These are phyloP conservation scores for Staphylotrichum longicolle DNA, from an alignment of 495 filamentous ascomycete species.

Conservation along the genomic window DNA sequence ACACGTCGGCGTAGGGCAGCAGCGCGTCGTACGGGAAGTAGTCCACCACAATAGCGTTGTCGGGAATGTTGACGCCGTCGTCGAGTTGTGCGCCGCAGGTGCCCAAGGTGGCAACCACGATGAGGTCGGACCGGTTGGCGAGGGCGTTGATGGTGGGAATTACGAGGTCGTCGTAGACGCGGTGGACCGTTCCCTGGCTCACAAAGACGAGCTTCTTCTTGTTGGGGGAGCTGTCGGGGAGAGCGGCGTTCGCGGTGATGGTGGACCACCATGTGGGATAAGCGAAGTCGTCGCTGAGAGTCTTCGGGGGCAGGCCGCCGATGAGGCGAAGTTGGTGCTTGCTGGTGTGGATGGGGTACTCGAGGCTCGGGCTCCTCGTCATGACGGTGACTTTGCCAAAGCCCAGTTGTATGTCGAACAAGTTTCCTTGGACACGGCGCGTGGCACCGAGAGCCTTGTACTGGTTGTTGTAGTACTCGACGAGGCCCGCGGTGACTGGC, in stretches of 20 bases:
- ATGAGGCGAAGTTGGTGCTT: conserved; percentile 16
- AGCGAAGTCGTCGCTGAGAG: conserved; percentile 8
- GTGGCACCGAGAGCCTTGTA: conserved; percentile 19
- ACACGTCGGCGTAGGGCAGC: conserved; percentile 38
- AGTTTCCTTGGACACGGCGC: conserved; percentile 1
- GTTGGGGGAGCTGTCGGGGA: conserved; percentile 12
- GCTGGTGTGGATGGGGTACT: conserved; percentile 13
- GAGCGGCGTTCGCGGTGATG: conserved; percentile 21
- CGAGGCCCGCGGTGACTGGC: not conserved
- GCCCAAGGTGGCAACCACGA: conserved; percentile 40
- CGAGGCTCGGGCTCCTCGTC: conserved; percentile 30
- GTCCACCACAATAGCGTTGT: conserved; percentile 35
- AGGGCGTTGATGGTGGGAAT: conserved; percentile 38
- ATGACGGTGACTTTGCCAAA: conserved; percentile 38
- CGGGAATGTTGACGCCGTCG: conserved; percentile 14
- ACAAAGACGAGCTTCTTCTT: conserved; percentile 40
- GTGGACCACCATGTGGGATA: conserved; percentile 34
- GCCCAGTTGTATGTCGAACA: conserved; percentile 23
- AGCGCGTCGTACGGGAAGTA: conserved; percentile 40
- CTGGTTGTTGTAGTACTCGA: conserved; percentile 30
- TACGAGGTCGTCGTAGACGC: conserved; percentile 33
- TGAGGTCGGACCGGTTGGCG: conserved; percentile 22
- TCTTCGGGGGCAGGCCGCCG: conserved; percentile 23
- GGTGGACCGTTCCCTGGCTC: conserved; percentile 39
- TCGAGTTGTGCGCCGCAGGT: conserved; percentile 16